These are phyloP conservation scores for Leccinellum rugosiceps DNA, from an alignment of 768 basidiomycete species.

Conservation along the genomic window DNA sequence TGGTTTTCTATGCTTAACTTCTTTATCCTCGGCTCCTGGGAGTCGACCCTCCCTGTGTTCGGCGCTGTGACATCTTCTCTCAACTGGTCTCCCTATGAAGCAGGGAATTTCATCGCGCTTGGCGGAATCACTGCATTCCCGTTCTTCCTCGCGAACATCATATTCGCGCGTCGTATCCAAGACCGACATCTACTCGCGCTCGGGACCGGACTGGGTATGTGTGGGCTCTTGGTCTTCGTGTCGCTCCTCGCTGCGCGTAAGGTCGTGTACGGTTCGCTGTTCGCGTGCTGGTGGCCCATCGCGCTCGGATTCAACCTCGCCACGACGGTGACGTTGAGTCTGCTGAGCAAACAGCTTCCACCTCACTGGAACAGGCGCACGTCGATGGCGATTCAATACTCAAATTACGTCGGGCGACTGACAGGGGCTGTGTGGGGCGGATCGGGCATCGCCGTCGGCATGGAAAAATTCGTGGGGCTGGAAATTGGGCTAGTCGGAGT, in stretches of 20 bases:
- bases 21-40: conserved; percentile 32
- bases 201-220: conserved; percentile 49
- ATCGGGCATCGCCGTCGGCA: not conserved
- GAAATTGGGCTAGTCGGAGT: not conserved
- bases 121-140: conserved; percentile 62
- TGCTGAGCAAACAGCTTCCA: not conserved
- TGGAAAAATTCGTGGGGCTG: not conserved
- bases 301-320: not conserved
- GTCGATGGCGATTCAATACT: too few relatives aligned
- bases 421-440: not conserved
- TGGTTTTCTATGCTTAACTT: conserved; percentile 73
- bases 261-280: conserved; percentile 46
- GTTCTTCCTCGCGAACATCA: conserved; percentile 61
- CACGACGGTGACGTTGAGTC: not conserved
- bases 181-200: conserved; percentile 57
- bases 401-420: conserved; percentile 1
- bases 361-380: not conserved
- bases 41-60: conserved; percentile 66
- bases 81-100: conserved; percentile 57
- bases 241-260: conserved; percentile 40
- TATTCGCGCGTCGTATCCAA: conserved; percentile 54
- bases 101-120: conserved; percentile 69
- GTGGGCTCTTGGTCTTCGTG: conserved; percentile 52
- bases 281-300: not conserved
- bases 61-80: conserved; percentile 42